Base-by-base conservation (phyloP, 2,329 filamentous ascomycete species). In the Coniella vitis region DNA sequence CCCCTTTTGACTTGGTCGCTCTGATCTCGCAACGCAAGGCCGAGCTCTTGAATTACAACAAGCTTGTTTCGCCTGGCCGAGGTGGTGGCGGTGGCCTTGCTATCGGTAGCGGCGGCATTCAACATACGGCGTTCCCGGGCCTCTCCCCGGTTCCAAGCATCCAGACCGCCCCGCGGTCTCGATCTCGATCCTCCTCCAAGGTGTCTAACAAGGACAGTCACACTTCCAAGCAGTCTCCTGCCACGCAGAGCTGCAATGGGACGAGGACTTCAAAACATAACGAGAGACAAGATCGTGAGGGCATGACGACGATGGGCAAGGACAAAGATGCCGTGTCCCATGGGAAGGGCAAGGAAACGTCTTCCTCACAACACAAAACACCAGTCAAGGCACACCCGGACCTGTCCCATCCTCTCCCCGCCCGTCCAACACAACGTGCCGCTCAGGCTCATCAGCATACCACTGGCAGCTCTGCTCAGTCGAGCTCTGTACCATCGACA, bases 401-500 rank as follows among this genome's bases (percentile, higher is more conserved):
- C 44, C 50, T 56, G 37, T 43, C 54, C 29, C 48, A 56, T 17
- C 40, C 48, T 16, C 53, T 55, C n/a, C 56, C 57, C 12, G 47
- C 58, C 17, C 50, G 49, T 13, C 54, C 53, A 10, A 46, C 47
- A 20, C 49, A 46, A 20, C 49, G 49, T 42, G 38, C 35, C 34
- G 35, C 41, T 39, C 43, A 49, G 19, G 39, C 41, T 39, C 53
- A 59, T 40, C 56, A 53, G 38, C 57, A 58, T 7, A 60, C 61
- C 32, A 57, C 56, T 21, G 60, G 64, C 43, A 61, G 58, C 22
- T 63, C 65, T 47, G 60, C 68, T 13, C 76, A 94, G 63, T 94
- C 91, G 20, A 95, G 78, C 63, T 97, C 91, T 8, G 87, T 96
- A 42, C 91, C 91, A 1, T 94, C 91, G 1, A 97, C 91, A 3